phyloP scores from a whole-genome alignment of 2,329 filamentous ascomycete species.

The Talaromyces sp. region DNA sequence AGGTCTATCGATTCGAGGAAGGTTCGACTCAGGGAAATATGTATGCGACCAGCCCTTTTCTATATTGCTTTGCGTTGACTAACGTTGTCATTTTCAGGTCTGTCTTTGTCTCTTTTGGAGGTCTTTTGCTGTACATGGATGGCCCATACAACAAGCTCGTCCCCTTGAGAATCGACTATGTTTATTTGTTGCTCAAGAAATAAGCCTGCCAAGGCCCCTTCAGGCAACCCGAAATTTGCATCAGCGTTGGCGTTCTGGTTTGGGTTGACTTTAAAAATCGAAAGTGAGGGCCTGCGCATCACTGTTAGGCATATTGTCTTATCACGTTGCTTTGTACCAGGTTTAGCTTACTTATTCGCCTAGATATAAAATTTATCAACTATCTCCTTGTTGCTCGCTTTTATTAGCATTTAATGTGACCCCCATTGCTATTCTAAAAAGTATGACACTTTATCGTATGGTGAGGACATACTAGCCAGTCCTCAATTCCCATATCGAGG shows the following conservation, averaged over 20 bases:
- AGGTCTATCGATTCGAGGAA: conserved; percentile 52
- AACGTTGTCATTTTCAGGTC: conserved; percentile 57
- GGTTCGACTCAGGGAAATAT: conserved; percentile 71
- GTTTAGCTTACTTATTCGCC: background rate
- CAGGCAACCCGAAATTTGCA: conserved; percentile 28
- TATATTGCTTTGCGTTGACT: background rate
- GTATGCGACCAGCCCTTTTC: conserved; percentile 53
- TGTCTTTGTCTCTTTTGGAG: conserved; percentile 90
- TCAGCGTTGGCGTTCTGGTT: conserved; percentile 42
- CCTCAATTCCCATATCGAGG: too few relatives aligned
- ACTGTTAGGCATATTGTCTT: background rate
- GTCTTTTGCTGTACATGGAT: conserved; percentile 82
- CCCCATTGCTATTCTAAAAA: too few relatives aligned
- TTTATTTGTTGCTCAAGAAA: conserved; percentile 94
- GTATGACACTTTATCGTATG: too few relatives aligned
- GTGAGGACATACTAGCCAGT: too few relatives aligned
- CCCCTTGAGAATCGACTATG: conserved; percentile 83
- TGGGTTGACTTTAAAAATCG: background rate
- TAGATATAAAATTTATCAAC: background rate
- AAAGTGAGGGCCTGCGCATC: background rate
- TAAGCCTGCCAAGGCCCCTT: conserved; percentile 36
- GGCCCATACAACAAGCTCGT: conserved; percentile 96
- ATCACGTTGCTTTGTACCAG: background rate
- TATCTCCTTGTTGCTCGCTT: background rate
- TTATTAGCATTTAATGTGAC: too few relatives aligned